Evolutionary conservation across 164 flowering plant species (phyloP).

Genomic region (Stephania cephalantha): DNA sequence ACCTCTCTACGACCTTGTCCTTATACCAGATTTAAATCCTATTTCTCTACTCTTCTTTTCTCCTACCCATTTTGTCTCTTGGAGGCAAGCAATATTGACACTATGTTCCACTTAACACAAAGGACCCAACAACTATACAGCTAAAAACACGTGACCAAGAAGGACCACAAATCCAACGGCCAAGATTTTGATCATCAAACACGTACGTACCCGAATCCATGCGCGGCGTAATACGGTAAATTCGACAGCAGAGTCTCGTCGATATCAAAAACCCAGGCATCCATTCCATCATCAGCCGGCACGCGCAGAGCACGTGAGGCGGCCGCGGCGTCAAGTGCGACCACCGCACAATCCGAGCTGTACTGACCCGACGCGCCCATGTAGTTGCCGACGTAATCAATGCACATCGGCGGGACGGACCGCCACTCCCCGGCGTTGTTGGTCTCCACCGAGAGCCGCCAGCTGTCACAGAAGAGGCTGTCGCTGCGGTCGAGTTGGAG

Average conservation of each 20-base stretch:
- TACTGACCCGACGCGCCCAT: slow-evolving; percentile 46
- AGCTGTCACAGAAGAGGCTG: slow-evolving; percentile 54
- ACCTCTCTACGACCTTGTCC: no score
- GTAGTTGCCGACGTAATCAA: slow-evolving; percentile 44
- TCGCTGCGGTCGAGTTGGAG: neutral
- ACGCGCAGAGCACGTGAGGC: slow-evolving; percentile 41
- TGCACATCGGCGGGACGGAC: slow-evolving; percentile 45
- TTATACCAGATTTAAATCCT: no score
- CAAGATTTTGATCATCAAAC: neutral
- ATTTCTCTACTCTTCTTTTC: no score
- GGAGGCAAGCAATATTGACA: no score
- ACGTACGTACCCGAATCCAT: slow-evolving; percentile 59
- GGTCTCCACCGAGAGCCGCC: slow-evolving; percentile 73
- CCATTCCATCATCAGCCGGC: slow-evolving; percentile 57
- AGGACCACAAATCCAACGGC: slow-evolving; percentile 6
- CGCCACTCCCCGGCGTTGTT: slow-evolving; percentile 67
- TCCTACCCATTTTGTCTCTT: no score
- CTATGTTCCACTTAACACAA: no score
- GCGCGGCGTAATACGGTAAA: slow-evolving; percentile 48
- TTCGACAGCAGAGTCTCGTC: slow-evolving; percentile 85
- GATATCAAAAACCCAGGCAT: slow-evolving; percentile 83
- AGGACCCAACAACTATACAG: no score
- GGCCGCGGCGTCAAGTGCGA: slow-evolving; percentile 31
- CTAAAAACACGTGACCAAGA: no score
- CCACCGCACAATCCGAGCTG: slow-evolving; percentile 46